Base-by-base conservation (phyloP, 1,284 basidiomycete genomes). In the Moesziomyces sp. region DNA sequence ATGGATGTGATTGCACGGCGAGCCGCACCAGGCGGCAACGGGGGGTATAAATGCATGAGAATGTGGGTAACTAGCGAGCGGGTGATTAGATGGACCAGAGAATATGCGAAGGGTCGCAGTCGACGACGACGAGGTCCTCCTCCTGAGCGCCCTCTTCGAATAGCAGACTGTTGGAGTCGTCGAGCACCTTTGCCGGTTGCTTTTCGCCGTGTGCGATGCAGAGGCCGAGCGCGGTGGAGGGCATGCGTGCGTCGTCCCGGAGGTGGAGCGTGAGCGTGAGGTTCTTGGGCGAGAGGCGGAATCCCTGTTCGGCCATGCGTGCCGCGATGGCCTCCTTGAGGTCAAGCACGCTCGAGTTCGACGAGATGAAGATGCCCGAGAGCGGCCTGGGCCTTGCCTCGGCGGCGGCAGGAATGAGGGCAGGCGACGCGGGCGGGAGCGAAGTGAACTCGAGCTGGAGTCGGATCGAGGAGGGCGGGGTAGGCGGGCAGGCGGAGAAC, bases 61-160 rank as follows among this genome's bases (percentile, higher is more conserved):
- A 9, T 9, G 9, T 28, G 28, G 28, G 28, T 28, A 28, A 28
- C 28, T 28, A 28, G 28, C 28, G 28, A 28, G 5, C 28, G 28
- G 5, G 28, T 42, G 21, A 21, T n/a, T 56, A 67, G 34, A 67
- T 67, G 19, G 38, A 47, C 64, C 64, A 67, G 35, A 67, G 64
- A 23, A 56, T 43, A n/a, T 61, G 58, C 4, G 52, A 52, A 24
- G 64, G 58, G 50, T 67, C 64, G 53, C 58, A 67, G 45, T 67
- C 64, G 14, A 70, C 58, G 21, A 70, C 45, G 18, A 70, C 56
- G 24, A 58, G 28, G 38, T 70, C 67, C 8, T 70, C 67, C 23
- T 70, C 67, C 54, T 64, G 67, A 3, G 57, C 67, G 24, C 67
- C 67, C 42, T 70, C 67, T 16, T 70, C 67, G 35, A 70, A 70